A percentile compares a stretch with the other conserved stretches of the same genome.
Evolutionary conservation across 2,329 filamentous ascomycete genomes (phyloP).

Genomic region (Xylaria sp.): DNA sequence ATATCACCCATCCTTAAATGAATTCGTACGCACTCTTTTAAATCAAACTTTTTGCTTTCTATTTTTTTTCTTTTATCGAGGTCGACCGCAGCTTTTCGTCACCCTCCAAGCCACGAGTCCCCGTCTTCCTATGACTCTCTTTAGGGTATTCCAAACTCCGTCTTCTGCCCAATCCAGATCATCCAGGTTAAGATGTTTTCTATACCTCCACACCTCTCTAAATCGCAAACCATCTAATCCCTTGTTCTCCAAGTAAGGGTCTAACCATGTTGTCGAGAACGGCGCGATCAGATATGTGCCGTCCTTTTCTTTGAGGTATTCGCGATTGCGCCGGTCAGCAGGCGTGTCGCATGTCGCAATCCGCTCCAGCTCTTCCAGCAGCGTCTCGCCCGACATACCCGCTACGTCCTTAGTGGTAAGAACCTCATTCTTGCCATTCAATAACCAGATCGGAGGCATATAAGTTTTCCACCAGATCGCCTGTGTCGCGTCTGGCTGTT

Average conservation of each 20-base stretch:
- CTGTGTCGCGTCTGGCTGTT: conserved; percentile 73
- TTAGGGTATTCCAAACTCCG: conserved; percentile 76
- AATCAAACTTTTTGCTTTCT: conserved; percentile 15
- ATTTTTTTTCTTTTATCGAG: conserved; percentile 26
- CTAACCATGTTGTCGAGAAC: conserved; percentile 75
- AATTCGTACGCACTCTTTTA: conserved; percentile 1
- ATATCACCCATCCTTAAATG: not conserved
- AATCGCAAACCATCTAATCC: conserved; percentile 69
- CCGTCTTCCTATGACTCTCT: conserved; percentile 71
- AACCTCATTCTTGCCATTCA: conserved; percentile 78
- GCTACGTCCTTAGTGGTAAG: conserved; percentile 78
- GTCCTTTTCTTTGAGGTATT: conserved; percentile 69
- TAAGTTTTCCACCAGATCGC: conserved; percentile 90
- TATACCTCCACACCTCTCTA: conserved; percentile 75
- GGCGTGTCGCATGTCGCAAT: conserved; percentile 72
- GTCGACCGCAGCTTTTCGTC: conserved; percentile 66
- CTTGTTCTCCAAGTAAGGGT: conserved; percentile 69
- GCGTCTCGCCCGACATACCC: conserved; percentile 70
- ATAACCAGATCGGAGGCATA: conserved; percentile 81
- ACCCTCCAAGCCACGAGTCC: conserved; percentile 72
- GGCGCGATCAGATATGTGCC: conserved; percentile 79
- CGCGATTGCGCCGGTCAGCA: conserved; percentile 63
- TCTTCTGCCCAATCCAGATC: conserved; percentile 83
- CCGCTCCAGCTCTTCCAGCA: conserved; percentile 68
- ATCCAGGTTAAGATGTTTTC: conserved; percentile 77